phyloP scores from a whole-genome alignment of 352 stramenopile species.

The Stephanocyclus meneghinianus region DNA sequence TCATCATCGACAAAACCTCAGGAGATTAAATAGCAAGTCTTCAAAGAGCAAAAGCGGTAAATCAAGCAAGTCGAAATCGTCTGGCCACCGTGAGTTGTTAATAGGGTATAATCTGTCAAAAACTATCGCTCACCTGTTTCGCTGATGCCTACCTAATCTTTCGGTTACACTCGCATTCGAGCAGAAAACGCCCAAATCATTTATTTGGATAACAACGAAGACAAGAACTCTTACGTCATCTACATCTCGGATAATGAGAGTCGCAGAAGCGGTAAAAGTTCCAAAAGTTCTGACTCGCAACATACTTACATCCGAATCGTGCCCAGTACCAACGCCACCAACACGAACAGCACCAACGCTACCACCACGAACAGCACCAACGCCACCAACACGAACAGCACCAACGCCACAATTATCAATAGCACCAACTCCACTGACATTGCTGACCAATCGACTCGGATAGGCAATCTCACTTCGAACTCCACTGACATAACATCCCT shows the following conservation, averaged over 20 bases:
- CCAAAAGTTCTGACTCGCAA: neutral
- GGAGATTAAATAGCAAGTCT: neutral
- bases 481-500: too few species aligned
- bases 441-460: neutral
- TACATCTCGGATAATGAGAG: neutral
- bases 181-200: conserved; percentile 4
- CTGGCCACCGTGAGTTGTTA: neutral
- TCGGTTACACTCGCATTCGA: neutral
- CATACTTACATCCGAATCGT: neutral
- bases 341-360: neutral
- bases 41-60: neutral
- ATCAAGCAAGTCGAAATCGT: neutral
- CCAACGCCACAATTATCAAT: neutral
- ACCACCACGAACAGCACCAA: neutral
- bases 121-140: neutral
- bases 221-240: neutral
- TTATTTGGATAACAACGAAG: conserved; percentile 1
- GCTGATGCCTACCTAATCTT: neutral
- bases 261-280: neutral
- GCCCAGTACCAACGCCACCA: neutral
- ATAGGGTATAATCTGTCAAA: neutral
- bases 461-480: too few species aligned
- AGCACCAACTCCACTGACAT: neutral
- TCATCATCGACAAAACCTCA: neutral
- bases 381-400: neutral